A percentile compares a stretch with the other conserved stretches of the same genome.
Evolutionary conservation across 176 grass and related monocot species (phyloP).

Genomic region (Echinochloa phyllopogon): DNA sequence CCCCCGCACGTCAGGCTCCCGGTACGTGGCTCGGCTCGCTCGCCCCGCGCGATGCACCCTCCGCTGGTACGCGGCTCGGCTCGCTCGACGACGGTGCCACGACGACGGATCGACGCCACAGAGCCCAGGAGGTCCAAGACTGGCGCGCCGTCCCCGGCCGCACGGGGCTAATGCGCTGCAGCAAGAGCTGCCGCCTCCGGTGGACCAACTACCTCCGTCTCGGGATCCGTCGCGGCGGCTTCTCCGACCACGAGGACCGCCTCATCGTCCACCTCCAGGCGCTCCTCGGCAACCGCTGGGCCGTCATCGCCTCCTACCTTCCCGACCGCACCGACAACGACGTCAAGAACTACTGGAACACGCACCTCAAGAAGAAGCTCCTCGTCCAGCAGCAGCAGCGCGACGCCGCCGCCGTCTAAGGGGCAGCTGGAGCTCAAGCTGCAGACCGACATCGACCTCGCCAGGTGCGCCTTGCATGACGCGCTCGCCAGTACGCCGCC

Average conservation of each 20-base stretch:
- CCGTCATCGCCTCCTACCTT: constrained; percentile 80
- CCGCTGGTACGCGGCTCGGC: too few relatives aligned
- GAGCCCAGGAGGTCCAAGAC: too few relatives aligned
- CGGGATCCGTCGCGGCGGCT: constrained; percentile 74
- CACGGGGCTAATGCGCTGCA: constrained; percentile 72
- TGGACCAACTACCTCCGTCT: constrained; percentile 91
- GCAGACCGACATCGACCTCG: constrained; percentile 77
- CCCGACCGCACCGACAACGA: constrained; percentile 80
- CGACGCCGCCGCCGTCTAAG: constrained; percentile 4
- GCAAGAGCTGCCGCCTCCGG: constrained; percentile 88
- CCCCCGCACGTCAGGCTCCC: too few relatives aligned
- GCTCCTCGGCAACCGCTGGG: constrained; percentile 90
- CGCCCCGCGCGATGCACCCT: too few relatives aligned
- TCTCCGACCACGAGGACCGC: constrained; percentile 69
- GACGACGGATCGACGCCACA: too few relatives aligned
- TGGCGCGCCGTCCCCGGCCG: constrained; percentile 63
- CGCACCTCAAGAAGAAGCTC: constrained; percentile 70
- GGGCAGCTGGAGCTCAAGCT: constrained; percentile 76
- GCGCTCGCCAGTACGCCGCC: constrained; percentile 60
- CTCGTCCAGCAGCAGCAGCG: not conserved
- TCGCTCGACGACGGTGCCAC: too few relatives aligned
- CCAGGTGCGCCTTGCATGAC: constrained; percentile 63
- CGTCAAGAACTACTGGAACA: constrained; percentile 92
- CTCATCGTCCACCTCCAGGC: constrained; percentile 89
- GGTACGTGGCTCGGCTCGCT: too few relatives aligned